A percentile compares a stretch with the other conserved stretches of the same genome.
phyloP scores from a whole-genome alignment of 441 rosid species.

The Macaranga tanarius region DNA sequence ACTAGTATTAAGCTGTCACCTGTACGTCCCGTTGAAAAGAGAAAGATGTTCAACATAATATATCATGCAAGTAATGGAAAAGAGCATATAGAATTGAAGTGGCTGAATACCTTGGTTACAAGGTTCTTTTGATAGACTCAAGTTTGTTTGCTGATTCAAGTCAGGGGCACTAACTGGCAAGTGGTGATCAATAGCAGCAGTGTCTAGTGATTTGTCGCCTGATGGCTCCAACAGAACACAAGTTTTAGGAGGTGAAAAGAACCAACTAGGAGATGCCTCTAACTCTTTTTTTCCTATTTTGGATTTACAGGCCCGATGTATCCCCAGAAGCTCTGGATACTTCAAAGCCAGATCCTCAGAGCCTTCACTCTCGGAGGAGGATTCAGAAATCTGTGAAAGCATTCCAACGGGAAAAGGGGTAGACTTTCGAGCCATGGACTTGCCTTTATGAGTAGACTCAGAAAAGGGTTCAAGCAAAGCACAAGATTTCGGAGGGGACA shows the following conservation, averaged over 20 bases:
- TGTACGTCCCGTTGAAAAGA: constrained; percentile 31
- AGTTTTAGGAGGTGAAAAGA: constrained; percentile 88
- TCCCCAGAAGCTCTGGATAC: constrained; percentile 79
- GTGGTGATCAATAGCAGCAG: constrained; percentile 23
- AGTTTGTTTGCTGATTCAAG: constrained; percentile 28
- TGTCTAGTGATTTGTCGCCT: constrained; percentile 39
- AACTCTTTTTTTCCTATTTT: constrained; percentile 45
- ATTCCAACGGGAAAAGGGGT: constrained; percentile 59
- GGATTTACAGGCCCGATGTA: constrained; percentile 40
- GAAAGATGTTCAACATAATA: neutral
- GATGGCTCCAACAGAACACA: constrained; percentile 65
- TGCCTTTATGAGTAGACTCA: constrained; percentile 35
- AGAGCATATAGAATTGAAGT: neutral
- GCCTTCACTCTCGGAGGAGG: constrained; percentile 49
- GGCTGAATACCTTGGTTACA: constrained; percentile 24
- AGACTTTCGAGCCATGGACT: constrained; percentile 37
- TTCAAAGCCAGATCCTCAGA: constrained; percentile 43
- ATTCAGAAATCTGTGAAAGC: constrained; percentile 46
- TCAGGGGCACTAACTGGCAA: constrained; percentile 24
- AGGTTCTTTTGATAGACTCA: constrained; percentile 24
- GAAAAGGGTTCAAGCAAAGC: constrained; percentile 59
- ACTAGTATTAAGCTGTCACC: constrained; percentile 21
- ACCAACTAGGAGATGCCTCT: constrained; percentile 74
- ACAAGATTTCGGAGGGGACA: constrained; percentile 84
- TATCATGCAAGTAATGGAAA: constrained; percentile 2